Evolutionary conservation across 805 yeast genomes (phyloP).

Genomic region (Priceomyces haplophilus): DNA sequence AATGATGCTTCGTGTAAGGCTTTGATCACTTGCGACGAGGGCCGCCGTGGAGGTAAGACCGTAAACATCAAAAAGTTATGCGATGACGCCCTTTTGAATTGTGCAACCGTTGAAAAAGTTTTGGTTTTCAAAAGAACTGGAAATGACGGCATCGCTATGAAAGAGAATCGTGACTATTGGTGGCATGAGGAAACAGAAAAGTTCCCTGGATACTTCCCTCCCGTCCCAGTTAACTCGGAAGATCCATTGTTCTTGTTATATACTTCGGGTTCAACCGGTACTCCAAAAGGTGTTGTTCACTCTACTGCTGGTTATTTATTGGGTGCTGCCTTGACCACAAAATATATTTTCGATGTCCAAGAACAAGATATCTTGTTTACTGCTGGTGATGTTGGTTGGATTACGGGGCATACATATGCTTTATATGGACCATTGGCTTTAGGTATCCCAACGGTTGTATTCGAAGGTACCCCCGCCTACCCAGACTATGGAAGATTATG

Average conservation of each 20-base stretch:
- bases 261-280: slow-evolving; percentile 86
- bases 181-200: slow-evolving; percentile 71
- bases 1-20: slow-evolving; percentile 68
- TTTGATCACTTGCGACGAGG: slow-evolving; percentile 78
- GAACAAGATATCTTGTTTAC: slow-evolving; percentile 73
- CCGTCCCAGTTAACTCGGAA: slow-evolving; percentile 72
- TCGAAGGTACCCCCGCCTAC: slow-evolving; percentile 86
- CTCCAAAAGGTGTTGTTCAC: slow-evolving; percentile 85
- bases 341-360: slow-evolving; percentile 74
- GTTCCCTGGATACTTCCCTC: slow-evolving; percentile 67
- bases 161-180: slow-evolving; percentile 63
- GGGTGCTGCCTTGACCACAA: slow-evolving; percentile 70
- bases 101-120: slow-evolving; percentile 67
- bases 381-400: slow-evolving; percentile 92
- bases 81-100: slow-evolving; percentile 68
- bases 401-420: slow-evolving; percentile 83
- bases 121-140: slow-evolving; percentile 76
- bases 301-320: slow-evolving; percentile 76
- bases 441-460: slow-evolving; percentile 77
- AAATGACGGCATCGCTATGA: slow-evolving; percentile 48
- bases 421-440: slow-evolving; percentile 74
- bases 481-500: slow-evolving; percentile 79
- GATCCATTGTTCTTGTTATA: slow-evolving; percentile 78
- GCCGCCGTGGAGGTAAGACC: slow-evolving; percentile 78
- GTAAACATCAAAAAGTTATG: slow-evolving; percentile 78